phyloP scores from a whole-genome alignment of 306 rosid species.

The Spatholobus suberectus region DNA sequence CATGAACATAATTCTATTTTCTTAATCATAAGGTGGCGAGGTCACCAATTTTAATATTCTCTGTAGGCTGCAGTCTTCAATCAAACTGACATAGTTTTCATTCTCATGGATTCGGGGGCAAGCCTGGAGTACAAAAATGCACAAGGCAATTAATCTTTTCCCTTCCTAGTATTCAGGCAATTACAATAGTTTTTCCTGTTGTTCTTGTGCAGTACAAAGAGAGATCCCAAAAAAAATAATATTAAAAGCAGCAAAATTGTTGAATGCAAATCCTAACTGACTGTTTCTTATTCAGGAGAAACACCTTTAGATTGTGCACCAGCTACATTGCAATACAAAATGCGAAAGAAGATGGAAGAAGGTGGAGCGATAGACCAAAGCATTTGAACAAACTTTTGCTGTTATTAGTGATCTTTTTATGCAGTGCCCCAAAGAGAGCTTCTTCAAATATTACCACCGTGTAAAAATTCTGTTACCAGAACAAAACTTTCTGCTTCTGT shows the following conservation, averaged over 20 bases:
- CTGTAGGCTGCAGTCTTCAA: constrained; percentile 94
- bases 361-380: constrained; percentile 40
- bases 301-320: constrained; percentile 96
- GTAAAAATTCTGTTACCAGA: constrained; percentile 25
- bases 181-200: neutral
- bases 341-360: constrained; percentile 76
- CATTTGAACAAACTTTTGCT: constrained; percentile 32
- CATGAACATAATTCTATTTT: constrained; percentile 25
- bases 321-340: constrained; percentile 83
- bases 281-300: constrained; percentile 68
- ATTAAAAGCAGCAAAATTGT: neutral
- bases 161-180: constrained; percentile 30
- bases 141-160: constrained; percentile 68
- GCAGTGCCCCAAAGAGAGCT: constrained; percentile 36
- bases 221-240: neutral
- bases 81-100: constrained; percentile 89
- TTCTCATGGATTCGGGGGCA: constrained; percentile 96
- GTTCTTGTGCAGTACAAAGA: constrained; percentile 23
- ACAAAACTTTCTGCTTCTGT: constrained; percentile 21
- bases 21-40: constrained; percentile 17
- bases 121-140: constrained; percentile 85
- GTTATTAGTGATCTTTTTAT: constrained; percentile 36
- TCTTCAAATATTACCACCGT: constrained; percentile 37
- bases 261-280: constrained; percentile 34
- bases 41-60: constrained; percentile 40